Percentiles rank a stretch among this genome's conserved stretches.
These are phyloP conservation scores for Trichosporon ovoides DNA, from an alignment of 1,284 basidiomycete species.

Conservation along the genomic window DNA sequence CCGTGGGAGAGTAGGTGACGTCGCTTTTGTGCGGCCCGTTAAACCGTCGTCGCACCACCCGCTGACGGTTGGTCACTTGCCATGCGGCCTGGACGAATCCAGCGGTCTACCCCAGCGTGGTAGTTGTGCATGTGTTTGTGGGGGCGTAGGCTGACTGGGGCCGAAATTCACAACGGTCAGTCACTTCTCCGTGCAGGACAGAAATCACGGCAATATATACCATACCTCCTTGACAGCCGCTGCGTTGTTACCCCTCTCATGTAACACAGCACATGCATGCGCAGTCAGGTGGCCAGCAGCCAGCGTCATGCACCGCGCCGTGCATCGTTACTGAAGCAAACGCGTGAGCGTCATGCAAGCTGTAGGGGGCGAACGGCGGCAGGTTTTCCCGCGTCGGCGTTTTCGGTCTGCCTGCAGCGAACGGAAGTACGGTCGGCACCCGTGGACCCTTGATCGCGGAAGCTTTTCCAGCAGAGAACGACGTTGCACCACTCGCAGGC, in stretches of 20 bases:
- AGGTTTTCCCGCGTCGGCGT: conserved; percentile 5
- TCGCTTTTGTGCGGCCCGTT: background rate
- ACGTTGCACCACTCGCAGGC: conserved; percentile 1
- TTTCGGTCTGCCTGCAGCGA: background rate
- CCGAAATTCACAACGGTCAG: background rate
- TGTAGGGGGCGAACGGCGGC: background rate
- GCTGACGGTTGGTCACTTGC: too few species aligned
- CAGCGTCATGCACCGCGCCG: too few species aligned
- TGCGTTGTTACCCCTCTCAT: too few species aligned
- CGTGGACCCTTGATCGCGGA: background rate
- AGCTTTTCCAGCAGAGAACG: conserved; percentile 5
- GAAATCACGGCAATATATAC: too few species aligned
- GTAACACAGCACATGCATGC: too few species aligned
- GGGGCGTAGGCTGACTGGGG: background rate
- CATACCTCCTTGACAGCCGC: too few species aligned
- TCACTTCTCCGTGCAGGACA: too few species aligned
- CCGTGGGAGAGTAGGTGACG: conserved; percentile 6
- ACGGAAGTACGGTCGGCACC: conserved; percentile 6
- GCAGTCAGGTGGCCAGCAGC: too few species aligned
- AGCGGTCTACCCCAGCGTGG: background rate
- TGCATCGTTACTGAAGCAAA: too few species aligned
- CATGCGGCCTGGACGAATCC: background rate
- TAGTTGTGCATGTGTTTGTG: background rate
- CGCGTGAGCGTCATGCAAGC: too few species aligned
- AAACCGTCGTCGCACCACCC: too few species aligned